These are phyloP conservation scores for Citropsis articulata DNA, from an alignment of 345 rosid genomes.

Conservation along the genomic window DNA sequence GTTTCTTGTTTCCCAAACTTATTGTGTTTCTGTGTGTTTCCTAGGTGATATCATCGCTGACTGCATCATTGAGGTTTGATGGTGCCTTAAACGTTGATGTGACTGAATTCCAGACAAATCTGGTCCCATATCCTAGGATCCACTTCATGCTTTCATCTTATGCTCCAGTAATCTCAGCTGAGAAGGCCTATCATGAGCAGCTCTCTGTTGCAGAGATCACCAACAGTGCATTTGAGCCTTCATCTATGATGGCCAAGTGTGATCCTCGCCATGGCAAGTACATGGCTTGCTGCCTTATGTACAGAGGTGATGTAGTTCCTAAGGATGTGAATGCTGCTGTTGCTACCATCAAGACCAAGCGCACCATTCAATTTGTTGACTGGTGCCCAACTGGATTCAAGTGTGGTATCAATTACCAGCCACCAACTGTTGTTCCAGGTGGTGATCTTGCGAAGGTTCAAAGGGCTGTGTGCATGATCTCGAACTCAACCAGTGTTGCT, in stretches of 20 bases:
- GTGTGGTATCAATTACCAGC: constrained; percentile 50
- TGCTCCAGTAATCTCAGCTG: constrained; percentile 50
- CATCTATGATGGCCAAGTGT: constrained; percentile 61
- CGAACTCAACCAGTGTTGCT: constrained; percentile 47
- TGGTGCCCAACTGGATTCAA: constrained; percentile 54
- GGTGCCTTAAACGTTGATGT: constrained; percentile 52
- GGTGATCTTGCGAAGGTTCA: constrained; percentile 50
- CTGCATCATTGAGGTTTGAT: constrained; percentile 46
- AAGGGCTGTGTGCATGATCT: constrained; percentile 52
- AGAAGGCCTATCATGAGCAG: constrained; percentile 44
- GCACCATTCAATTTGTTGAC: constrained; percentile 45
- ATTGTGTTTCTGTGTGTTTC: not conserved
- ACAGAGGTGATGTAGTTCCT: constrained; percentile 46
- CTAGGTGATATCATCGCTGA: constrained; percentile 47
- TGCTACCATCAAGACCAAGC: constrained; percentile 46
- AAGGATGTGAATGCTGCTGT: constrained; percentile 47
- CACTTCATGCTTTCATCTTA: constrained; percentile 57
- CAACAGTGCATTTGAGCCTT: constrained; percentile 53
- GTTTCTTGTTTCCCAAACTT: not conserved
- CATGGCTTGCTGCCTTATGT: constrained; percentile 55
- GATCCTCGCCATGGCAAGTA: constrained; percentile 54
- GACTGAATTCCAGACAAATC: constrained; percentile 53
- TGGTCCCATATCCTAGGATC: constrained; percentile 50
- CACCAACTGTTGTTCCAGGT: constrained; percentile 51
- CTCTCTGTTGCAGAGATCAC: constrained; percentile 58